Evolutionary conservation across 2,329 filamentous ascomycete species (phyloP).

Genomic region (Tolypocladium nubicola): DNA sequence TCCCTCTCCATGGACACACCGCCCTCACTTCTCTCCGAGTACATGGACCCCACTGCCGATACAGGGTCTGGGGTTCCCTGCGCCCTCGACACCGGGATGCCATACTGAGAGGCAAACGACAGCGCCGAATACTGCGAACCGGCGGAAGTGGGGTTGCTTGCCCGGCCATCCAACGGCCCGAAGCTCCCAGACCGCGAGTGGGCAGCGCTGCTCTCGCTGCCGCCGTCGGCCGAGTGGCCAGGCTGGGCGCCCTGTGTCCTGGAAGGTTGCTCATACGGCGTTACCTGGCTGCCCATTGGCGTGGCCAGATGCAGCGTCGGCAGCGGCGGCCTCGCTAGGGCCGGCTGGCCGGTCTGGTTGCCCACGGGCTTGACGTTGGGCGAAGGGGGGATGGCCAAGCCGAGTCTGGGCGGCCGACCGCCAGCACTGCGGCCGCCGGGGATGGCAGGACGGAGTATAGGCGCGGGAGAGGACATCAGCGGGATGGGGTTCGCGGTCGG

Average conservation of each 20-base stretch:
- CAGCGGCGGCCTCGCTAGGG: constrained; percentile 40
- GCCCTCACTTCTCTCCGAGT: constrained; percentile 70
- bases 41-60: constrained; percentile 77
- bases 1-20: constrained; percentile 73
- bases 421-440: constrained; percentile 56
- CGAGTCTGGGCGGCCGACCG: constrained; percentile 63
- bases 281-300: constrained; percentile 70
- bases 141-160: constrained; percentile 74
- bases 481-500: constrained; percentile 28
- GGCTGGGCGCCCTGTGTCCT: constrained; percentile 40
- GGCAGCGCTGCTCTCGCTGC: constrained; percentile 68
- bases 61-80: constrained; percentile 72
- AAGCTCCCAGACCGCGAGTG: constrained; percentile 81
- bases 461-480: constrained; percentile 66
- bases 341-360: constrained; percentile 28
- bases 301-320: constrained; percentile 81
- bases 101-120: constrained; percentile 66
- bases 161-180: constrained; percentile 62
- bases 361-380: constrained; percentile 70
- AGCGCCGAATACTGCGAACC: constrained; percentile 79
- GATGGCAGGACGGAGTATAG: constrained; percentile 73
- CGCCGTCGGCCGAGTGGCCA: constrained; percentile 60
- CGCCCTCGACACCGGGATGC: constrained; percentile 53
- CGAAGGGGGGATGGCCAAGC: constrained; percentile 81
- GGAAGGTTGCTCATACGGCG: constrained; percentile 56